Base-by-base conservation (phyloP, 2,329 filamentous ascomycete species). In the Aspergillus luchuensis region DNA sequence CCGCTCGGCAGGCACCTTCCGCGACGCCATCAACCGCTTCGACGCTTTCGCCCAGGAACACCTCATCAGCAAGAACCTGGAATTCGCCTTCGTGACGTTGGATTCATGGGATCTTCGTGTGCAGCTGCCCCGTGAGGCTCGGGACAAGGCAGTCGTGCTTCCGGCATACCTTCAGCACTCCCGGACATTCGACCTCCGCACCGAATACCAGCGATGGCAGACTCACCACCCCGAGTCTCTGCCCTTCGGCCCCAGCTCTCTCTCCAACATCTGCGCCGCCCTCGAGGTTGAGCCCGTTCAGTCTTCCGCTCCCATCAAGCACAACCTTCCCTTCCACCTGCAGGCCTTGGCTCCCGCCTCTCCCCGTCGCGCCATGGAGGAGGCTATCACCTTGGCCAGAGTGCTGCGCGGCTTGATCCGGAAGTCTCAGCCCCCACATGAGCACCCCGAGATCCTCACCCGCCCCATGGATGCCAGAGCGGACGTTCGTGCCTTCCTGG, bases 21-120 rank as follows among this genome's bases (percentile, higher is more conserved):
- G 94, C 71, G 95, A 98, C 80, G 95, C 95, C 69, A 90, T 99
- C 81, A 91, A 91, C 79, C 91, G 92, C 70, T 97, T 99, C 80
- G 93, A 97, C 79, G 85, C 89, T 65, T 99, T 97, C 78, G 92
- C 92, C 73, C 89, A 90, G 70, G 94, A 99, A 80, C 91, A 97
- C 76, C 83, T 99, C 69, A 87, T 91, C 57, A 89, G 88, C 67
- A 93, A 96, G 79, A 95, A 96, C 76, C 87, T 95, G 74, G 94
- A 97, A 72, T 99, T 99, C 76, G 93, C 96, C 66, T 99, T 99
- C 77, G 95, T 99, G 63, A 99, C 95, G 45, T 88, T 99, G 71
- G 96, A 98, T 79, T 93, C 94, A 49, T 99, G 95, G 95, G 95
- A 99, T 76, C 88, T 99, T 62, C 92, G 95, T 69, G 95, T 99